phyloP scores from a whole-genome alignment of 768 basidiomycete species.

The Calocybe cyanea region DNA sequence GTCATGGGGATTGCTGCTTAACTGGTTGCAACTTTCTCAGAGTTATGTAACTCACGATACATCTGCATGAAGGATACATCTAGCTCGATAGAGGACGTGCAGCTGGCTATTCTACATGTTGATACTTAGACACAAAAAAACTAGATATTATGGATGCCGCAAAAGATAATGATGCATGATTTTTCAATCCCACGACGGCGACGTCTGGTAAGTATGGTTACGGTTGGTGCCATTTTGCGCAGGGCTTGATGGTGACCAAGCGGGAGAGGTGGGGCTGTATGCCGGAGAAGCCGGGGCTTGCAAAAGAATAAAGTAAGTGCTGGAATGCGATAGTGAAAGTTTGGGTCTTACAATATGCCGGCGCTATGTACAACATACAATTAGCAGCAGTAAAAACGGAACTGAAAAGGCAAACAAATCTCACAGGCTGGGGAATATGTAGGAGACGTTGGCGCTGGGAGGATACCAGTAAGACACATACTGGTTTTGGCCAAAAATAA shows the following conservation, averaged over 20 bases:
- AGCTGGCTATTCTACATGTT: conserved; percentile 24
- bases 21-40: too few species aligned
- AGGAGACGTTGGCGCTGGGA: conserved; percentile 77
- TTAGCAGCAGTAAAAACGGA: conserved; percentile 2
- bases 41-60: too few species aligned
- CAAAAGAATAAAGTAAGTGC: conserved; percentile 14
- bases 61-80: conserved; percentile 15
- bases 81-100: conserved; percentile 22
- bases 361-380: conserved; percentile 41
- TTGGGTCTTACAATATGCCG: conserved; percentile 68
- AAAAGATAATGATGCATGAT: conserved; percentile 17
- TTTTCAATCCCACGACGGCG: conserved; percentile 48
- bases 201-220: conserved; percentile 43
- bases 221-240: conserved; percentile 48
- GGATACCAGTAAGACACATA: conserved; percentile 8
- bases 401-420: conserved; percentile 23
- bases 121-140: conserved; percentile 18
- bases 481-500: conserved; percentile 9
- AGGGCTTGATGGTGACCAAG: conserved; percentile 81
- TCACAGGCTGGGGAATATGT: conserved; percentile 86
- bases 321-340: not conserved
- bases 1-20: too few species aligned
- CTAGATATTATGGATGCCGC: conserved; percentile 25
- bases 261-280: conserved; percentile 83
- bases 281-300: conserved; percentile 81